Base-by-base conservation (phyloP, 768 basidiomycete species). In the Cantharellus anzutake region DNA sequence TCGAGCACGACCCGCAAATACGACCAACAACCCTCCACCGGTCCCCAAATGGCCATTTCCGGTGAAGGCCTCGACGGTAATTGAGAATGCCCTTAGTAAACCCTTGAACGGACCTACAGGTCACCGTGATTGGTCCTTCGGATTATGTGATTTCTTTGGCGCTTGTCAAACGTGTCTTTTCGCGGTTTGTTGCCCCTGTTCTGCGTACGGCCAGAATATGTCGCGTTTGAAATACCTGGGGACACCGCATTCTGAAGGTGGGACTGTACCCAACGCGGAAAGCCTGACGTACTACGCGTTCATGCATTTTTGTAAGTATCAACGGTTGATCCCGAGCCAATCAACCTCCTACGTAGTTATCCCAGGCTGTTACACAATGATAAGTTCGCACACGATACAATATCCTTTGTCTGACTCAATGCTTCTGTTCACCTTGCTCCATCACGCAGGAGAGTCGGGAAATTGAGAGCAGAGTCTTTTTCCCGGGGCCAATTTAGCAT, bases 201-300 rank as follows among this genome's bases (percentile, higher is more conserved):
- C 75, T 60, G 63, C 70, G 44, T 75, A 74, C 65, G 67, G 69
- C 40, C 65, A 72, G 62, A 71, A 71, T 66, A 75, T 72, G 64
- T 66, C 66, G 37, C 75, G 76, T 58, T 65, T 70, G 56, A 71
- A 75, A 38, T 70, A 75, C 60, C 65, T 78, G 48, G 74, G 73
- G 35, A 62, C 58, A n/a, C 71, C 73, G 34, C 71, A 75, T 59
- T 73, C 72, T 5, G 66, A 68, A 29, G 68, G 68, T 37, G 74
- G 72, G 5, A 69, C 70, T 1, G 62, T 11, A 37, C 38, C 1
- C 52, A 55, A 55, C 1, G 7, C 0, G 11, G 52, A 55, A 7
- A 14, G 52, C 52, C 7, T 55, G 11, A 55, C 52, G 7, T 55
- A 55, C 35, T 11, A 37, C 38, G 52, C 52, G 14, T 37, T 55